A percentile compares a stretch with the other conserved stretches of the same genome.
Evolutionary conservation across 225 moss, liverwort and hornwort genomes (phyloP).

Genomic region (Ulota crispa): DNA sequence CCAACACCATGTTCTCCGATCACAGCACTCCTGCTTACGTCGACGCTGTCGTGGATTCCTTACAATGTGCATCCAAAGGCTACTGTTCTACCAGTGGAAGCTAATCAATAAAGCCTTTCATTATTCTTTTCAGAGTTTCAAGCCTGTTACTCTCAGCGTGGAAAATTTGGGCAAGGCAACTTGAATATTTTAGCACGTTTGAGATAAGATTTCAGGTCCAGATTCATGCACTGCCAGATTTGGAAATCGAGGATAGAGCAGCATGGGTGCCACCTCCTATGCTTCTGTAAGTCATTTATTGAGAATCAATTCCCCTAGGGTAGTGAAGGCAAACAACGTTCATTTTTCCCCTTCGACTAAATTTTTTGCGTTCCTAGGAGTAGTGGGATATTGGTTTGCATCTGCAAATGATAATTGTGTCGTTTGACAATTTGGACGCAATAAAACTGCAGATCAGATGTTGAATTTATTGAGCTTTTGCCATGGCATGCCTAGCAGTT

Average conservation of each 20-base stretch:
- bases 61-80: slow-evolving; percentile 27
- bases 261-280: neutral
- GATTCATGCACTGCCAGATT: neutral
- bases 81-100: slow-evolving; percentile 6
- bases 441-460: neutral
- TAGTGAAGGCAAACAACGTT: neutral
- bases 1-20: slow-evolving; percentile 50
- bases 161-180: neutral
- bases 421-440: neutral
- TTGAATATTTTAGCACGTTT: neutral
- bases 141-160: neutral
- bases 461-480: neutral
- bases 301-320: slow-evolving; percentile 20
- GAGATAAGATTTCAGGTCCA: neutral
- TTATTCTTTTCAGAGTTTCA: neutral
- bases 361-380: neutral
- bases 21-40: slow-evolving; percentile 50
- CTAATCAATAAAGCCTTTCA: neutral
- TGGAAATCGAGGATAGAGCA: neutral
- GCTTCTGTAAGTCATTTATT: slow-evolving; percentile 12
- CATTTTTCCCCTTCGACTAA: neutral
- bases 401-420: neutral
- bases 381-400: neutral
- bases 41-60: slow-evolving; percentile 44
- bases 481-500: neutral